phyloP scores from a whole-genome alignment of 1,284 basidiomycete species.

The Trichosporon coremiiforme region DNA sequence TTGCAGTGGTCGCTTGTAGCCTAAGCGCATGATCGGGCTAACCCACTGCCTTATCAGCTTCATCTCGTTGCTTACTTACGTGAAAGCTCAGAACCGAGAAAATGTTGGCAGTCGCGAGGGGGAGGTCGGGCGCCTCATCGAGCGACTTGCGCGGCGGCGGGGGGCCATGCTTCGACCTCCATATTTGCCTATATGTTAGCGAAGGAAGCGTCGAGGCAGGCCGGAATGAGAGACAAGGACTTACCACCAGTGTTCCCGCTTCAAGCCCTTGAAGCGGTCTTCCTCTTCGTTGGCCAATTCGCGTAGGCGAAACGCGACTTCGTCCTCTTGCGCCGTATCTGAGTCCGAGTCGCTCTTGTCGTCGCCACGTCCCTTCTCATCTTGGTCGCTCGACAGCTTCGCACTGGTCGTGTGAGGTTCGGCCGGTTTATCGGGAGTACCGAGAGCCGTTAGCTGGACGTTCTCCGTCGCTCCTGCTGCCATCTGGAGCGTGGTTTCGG shows the following conservation, averaged over 20 bases:
- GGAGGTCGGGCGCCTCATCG: conserved; percentile 65
- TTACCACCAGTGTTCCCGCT: conserved; percentile 49
- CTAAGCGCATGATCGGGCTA: conserved; percentile 68
- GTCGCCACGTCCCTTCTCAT: not conserved
- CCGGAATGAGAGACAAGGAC: conserved; percentile 13
- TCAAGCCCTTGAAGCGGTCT: conserved; percentile 37
- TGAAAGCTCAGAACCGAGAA: conserved; percentile 66
- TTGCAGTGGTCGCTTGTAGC: conserved; percentile 69
- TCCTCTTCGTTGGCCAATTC: conserved; percentile 34
- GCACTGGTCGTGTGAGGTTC: not conserved
- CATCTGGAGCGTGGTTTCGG: conserved; percentile 2
- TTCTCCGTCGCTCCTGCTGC: not conserved
- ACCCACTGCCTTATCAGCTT: conserved; percentile 41
- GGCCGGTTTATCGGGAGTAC: not conserved
- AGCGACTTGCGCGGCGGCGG: conserved; percentile 63
- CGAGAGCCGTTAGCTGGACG: not conserved
- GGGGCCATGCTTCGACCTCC: conserved; percentile 61
- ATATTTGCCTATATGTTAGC: conserved; percentile 44
- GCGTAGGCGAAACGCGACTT: conserved; percentile 29
- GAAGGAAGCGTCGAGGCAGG: too few relatives aligned
- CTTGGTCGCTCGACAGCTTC: not conserved
- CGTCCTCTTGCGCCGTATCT: conserved; percentile 23
- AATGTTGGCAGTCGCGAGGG: conserved; percentile 63
- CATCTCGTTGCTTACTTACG: conserved; percentile 26
- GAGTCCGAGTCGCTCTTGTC: conserved; percentile 12